phyloP scores from a whole-genome alignment of 805 yeast genomes.

The Starmerella sirachaensis region DNA sequence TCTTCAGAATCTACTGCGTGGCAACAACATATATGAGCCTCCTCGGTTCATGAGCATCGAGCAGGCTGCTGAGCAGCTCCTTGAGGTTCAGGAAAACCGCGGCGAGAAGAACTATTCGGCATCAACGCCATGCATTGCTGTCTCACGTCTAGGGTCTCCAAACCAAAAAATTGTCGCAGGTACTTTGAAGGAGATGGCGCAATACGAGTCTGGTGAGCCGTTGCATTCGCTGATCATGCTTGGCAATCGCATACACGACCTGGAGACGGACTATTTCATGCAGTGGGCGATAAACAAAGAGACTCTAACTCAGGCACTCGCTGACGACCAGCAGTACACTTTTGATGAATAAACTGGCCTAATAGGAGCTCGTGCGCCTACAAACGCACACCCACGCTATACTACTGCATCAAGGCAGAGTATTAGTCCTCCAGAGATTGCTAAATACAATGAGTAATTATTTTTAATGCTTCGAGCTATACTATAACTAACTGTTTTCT shows the following conservation, averaged over 20 bases:
- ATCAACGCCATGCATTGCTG: slow-evolving; percentile 85
- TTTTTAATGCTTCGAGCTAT: not conserved
- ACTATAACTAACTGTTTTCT: not conserved
- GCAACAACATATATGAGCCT: slow-evolving; percentile 84
- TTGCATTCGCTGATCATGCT: slow-evolving; percentile 80
- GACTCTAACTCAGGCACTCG: slow-evolving; percentile 38
- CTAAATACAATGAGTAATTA: not conserved
- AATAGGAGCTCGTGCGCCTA: too few relatives aligned
- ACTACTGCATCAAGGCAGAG: too few relatives aligned
- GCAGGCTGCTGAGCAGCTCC: slow-evolving; percentile 75
- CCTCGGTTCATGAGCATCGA: slow-evolving; percentile 92
- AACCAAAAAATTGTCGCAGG: slow-evolving; percentile 74
- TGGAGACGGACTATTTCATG: slow-evolving; percentile 73
- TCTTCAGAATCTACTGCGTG: slow-evolving; percentile 85
- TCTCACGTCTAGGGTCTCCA: slow-evolving; percentile 84
- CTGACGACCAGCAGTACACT: slow-evolving; percentile 26
- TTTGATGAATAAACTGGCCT: too few relatives aligned
- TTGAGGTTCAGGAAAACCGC: slow-evolving; percentile 76
- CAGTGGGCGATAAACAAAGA: slow-evolving; percentile 59
- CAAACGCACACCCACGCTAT: not conserved
- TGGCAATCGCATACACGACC: slow-evolving; percentile 86
- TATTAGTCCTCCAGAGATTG: too few relatives aligned
- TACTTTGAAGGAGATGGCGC: slow-evolving; percentile 61
- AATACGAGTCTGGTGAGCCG: slow-evolving; percentile 88
- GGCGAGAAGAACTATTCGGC: slow-evolving; percentile 69